These are phyloP conservation scores for Westerdykella sp. DNA, from an alignment of 2,329 filamentous ascomycete genomes.

Conservation along the genomic window DNA sequence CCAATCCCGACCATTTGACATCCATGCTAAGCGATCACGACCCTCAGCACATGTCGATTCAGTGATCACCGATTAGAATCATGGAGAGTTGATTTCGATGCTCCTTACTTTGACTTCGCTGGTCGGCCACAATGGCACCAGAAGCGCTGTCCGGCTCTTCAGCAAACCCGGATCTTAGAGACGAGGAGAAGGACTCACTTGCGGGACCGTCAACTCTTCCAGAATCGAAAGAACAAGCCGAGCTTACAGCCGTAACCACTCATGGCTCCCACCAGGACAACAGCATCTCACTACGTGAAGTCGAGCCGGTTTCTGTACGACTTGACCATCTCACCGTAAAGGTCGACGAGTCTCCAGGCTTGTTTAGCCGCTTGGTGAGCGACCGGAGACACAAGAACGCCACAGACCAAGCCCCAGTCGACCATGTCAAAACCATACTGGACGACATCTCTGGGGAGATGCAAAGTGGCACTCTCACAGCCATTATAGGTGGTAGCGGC, in stretches of 20 bases:
- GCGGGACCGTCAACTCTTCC: too few relatives aligned
- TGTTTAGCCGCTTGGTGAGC: constrained; percentile 18
- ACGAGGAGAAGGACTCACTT: too few relatives aligned
- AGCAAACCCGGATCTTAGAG: too few relatives aligned
- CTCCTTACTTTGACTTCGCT: neutral
- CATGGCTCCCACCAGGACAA: constrained; percentile 17
- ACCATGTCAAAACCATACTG: constrained; percentile 48
- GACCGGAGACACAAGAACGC: constrained; percentile 11
- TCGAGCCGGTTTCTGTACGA: constrained; percentile 51
- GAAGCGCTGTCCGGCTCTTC: too few relatives aligned
- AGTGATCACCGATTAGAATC: too few relatives aligned
- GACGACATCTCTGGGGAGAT: constrained; percentile 59
- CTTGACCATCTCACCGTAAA: constrained; percentile 51
- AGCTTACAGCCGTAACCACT: neutral
- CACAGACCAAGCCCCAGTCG: constrained; percentile 11
- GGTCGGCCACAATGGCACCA: neutral
- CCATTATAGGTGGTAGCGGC: constrained; percentile 69
- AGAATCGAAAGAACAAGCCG: too few relatives aligned
- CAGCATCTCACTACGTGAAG: constrained; percentile 41
- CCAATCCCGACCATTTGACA: too few relatives aligned
- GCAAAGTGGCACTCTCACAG: constrained; percentile 60
- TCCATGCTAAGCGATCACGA: too few relatives aligned
- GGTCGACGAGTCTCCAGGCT: constrained; percentile 52
- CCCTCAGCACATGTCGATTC: too few relatives aligned
- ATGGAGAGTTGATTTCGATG: too few relatives aligned